Evolutionary conservation across 2,329 filamentous ascomycete species (phyloP).

Genomic region (Cryphonectria radicalis): DNA sequence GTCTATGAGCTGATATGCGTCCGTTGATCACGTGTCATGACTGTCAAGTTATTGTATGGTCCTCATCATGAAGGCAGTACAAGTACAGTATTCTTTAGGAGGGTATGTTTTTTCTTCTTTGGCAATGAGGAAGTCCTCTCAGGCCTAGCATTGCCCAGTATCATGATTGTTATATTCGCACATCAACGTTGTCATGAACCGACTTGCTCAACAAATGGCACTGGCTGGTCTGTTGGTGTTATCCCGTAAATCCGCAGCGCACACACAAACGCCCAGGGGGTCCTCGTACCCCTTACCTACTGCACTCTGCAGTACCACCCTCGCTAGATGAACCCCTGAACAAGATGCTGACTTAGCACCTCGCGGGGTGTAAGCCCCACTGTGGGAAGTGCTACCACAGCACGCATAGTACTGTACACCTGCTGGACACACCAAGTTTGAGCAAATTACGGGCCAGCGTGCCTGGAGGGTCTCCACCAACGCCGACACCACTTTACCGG

Average conservation of each 20-base stretch:
- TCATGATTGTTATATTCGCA: too few species aligned
- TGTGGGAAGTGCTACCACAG: neutral
- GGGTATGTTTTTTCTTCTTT: slow-evolving; percentile 47
- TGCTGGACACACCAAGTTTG: slow-evolving; percentile 12
- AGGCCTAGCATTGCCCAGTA: too few species aligned
- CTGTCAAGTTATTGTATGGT: slow-evolving; percentile 63
- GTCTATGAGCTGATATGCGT: slow-evolving; percentile 19
- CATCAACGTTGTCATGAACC: too few species aligned
- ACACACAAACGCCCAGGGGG: neutral
- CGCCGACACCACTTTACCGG: neutral
- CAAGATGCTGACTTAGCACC: neutral
- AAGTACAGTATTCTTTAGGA: slow-evolving; percentile 94
- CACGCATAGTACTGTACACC: neutral
- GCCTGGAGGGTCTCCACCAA: neutral
- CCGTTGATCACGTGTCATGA: slow-evolving; percentile 64
- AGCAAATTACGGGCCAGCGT: slow-evolving; percentile 11
- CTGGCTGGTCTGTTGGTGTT: neutral
- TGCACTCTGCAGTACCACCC: neutral
- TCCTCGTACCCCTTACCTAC: neutral
- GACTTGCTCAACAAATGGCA: too few species aligned
- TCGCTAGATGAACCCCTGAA: neutral
- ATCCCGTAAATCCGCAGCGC: neutral
- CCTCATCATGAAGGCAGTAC: slow-evolving; percentile 84
- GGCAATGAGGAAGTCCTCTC: too few species aligned
- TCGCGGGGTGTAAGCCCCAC: neutral